These are phyloP conservation scores for Xylogone sp. DNA, from an alignment of 2,329 filamentous ascomycete species.

Conservation along the genomic window DNA sequence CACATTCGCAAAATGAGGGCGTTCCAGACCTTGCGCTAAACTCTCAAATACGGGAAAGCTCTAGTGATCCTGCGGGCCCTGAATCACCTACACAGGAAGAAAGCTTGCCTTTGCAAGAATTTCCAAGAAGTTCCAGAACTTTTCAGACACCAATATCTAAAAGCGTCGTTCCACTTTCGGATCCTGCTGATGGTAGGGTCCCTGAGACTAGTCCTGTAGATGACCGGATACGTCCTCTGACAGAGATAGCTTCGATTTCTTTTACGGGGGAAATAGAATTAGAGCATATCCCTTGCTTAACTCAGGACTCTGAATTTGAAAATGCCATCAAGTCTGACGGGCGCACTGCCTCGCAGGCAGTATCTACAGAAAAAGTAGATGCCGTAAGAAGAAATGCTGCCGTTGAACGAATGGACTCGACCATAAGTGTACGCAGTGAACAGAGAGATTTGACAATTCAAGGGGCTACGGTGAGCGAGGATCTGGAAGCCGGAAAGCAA, in stretches of 20 bases:
- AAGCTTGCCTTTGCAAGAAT: constrained; percentile 12
- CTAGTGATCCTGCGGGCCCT: constrained; percentile 1
- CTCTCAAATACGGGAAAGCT: not conserved
- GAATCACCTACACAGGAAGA: not conserved
- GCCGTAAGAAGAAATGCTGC: not conserved
- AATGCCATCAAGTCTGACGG: constrained; percentile 6
- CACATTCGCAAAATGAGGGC: not conserved
- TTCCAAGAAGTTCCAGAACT: constrained; percentile 8
- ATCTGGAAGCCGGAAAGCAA: not conserved
- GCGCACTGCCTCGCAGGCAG: not conserved
- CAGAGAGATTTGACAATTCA: not conserved
- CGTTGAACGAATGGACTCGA: not conserved
- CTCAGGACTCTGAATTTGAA: constrained; percentile 22
- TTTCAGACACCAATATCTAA: not conserved
- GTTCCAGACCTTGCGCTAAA: constrained; percentile 1
- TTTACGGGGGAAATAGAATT: constrained; percentile 11
- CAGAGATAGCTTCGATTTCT: constrained; percentile 22
- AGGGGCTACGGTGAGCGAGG: too few relatives aligned
- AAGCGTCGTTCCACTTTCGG: not conserved
- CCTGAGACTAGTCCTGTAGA: constrained; percentile 28
- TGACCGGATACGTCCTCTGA: constrained; percentile 17
- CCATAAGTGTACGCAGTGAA: not conserved
- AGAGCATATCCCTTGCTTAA: constrained; percentile 21
- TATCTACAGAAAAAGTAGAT: not conserved
- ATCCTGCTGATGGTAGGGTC: constrained; percentile 13